Conservation (phyloP, 768 basidiomycete genomes). For the Mycena galericulata region DNA sequence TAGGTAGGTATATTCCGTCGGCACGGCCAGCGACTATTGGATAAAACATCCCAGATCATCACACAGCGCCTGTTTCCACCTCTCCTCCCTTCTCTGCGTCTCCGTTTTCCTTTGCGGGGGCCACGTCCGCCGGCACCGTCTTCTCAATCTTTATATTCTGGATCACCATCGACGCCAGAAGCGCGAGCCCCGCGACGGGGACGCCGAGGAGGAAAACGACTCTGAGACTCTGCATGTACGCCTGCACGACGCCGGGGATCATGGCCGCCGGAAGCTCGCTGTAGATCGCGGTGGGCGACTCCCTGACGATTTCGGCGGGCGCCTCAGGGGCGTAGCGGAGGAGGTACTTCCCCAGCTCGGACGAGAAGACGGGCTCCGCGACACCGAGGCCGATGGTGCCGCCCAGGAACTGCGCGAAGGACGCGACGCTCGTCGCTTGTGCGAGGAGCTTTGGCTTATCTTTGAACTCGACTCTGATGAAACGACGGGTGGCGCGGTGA, state of each 20-base stretch:
- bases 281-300: conserved; percentile 25
- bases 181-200: neutral
- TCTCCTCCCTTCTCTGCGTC: too few relatives aligned
- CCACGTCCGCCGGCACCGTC: neutral
- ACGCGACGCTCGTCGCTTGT: conserved; percentile 20
- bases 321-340: conserved; percentile 16
- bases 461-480: conserved; percentile 22
- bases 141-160: conserved; percentile 5
- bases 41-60: too few relatives aligned
- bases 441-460: conserved; percentile 15
- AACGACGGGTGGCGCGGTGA: neutral
- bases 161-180: neutral
- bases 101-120: too few relatives aligned
- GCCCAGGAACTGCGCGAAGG: conserved; percentile 25
- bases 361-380: conserved; percentile 26
- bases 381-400: conserved; percentile 25
- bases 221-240: neutral
- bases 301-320: conserved; percentile 6
- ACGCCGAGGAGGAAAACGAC: conserved; percentile 2
- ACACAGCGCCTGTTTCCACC: too few relatives aligned
- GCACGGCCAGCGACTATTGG: too few relatives aligned
- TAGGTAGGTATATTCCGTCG: too few relatives aligned
- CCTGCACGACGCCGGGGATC: neutral
- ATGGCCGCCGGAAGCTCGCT: conserved; percentile 9
- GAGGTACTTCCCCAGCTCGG: conserved; percentile 13